Base-by-base conservation (phyloP, 2,329 filamentous ascomycete genomes). In the Aschersonia sp. region DNA sequence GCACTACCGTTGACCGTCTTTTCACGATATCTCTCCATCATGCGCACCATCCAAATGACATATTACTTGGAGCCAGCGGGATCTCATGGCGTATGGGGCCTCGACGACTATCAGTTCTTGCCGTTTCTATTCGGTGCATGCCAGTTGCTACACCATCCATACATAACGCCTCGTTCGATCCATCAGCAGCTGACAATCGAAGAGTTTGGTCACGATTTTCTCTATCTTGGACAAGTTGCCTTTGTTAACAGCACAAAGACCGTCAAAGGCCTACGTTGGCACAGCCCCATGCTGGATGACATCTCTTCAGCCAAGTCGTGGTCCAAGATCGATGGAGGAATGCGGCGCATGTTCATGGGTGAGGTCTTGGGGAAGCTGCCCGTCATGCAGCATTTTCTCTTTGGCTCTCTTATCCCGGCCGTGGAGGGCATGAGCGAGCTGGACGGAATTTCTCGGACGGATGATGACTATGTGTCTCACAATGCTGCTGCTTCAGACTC, bases 361-460 rank as follows among this genome's bases (percentile, higher is more conserved):
- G 92, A 98, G 65, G 91, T 98, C 1, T 66, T 98, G 46, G 82
- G 85, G 32, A 98, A 98, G 65, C 64, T 98, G 48, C 92, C 92
- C 1, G 91, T 98, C 43, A 97, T 97, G 89, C 92, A 98, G 67
- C 94, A 98, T 64, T 98, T 98, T 57, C 61, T 98, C 48, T 98
- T 98, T 59, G 92, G 92, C 1, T 84, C 81, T 6, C 65, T 98
- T 46, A 74, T 98, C 2, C 83, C 87, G 0, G 88, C 91, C 0
- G 78, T 74, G 0, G 78, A 87, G 29, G 86, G 79, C 1, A 97
- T 98, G 92, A 85, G 79, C 52, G 74, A 71, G 44, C 78, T 81
- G 55, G 74, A 78, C 44, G 65, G 66, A 1, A 3, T 12, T 38
- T 38, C 32, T 38, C 7, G 12, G 7, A 12, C 32, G 32, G 32